phyloP scores from a whole-genome alignment of 257 asterid genomes.

The Fraxinus excelsior region DNA sequence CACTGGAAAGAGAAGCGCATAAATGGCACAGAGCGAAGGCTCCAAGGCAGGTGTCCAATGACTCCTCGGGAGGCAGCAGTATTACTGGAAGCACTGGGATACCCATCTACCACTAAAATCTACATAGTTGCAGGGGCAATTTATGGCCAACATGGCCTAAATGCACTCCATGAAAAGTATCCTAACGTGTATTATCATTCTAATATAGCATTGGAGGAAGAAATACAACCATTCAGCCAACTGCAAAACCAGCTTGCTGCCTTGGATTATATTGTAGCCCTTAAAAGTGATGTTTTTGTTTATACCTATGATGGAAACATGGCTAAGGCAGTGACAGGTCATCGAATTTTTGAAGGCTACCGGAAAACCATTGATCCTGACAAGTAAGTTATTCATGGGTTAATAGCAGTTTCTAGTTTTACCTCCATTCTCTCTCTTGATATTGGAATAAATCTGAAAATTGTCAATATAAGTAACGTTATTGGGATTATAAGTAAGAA shows the following conservation, averaged over 20 bases:
- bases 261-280: conserved; percentile 78
- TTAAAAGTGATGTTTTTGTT: conserved; percentile 81
- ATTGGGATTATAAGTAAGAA: background rate
- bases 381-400: conserved; percentile 44
- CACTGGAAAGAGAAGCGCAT: conserved; percentile 98
- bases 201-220: conserved; percentile 69
- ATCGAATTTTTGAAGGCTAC: conserved; percentile 80
- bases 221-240: conserved; percentile 50
- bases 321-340: conserved; percentile 99
- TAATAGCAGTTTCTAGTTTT: background rate
- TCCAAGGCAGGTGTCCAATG: conserved; percentile 94
- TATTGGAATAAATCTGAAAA: background rate
- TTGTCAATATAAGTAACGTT: background rate
- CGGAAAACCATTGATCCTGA: conserved; percentile 84
- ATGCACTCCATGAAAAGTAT: conserved; percentile 61
- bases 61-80: conserved; percentile 88
- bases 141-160: conserved; percentile 84
- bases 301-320: conserved; percentile 95
- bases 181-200: conserved; percentile 86
- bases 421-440: background rate
- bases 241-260: conserved; percentile 97
- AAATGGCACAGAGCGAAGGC: conserved; percentile 60
- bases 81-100: conserved; percentile 90
- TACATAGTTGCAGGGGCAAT: conserved; percentile 92
- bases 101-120: conserved; percentile 72